phyloP scores from a whole-genome alignment of 176 grass and related monocot genomes.

The Avena eriantha region DNA sequence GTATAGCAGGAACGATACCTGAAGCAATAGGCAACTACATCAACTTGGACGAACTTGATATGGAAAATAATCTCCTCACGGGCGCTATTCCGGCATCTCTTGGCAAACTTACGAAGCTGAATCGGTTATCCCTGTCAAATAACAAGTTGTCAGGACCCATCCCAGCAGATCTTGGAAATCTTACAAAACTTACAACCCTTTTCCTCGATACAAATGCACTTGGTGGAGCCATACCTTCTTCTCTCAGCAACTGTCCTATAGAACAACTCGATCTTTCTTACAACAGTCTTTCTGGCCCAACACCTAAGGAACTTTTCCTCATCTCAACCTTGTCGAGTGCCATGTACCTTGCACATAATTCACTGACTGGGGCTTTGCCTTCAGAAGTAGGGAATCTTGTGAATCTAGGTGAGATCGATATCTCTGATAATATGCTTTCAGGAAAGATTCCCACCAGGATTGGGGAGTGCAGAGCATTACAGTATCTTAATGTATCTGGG shows the following conservation, averaged over 20 bases:
- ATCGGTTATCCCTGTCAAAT: neutral
- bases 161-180: conserved; percentile 26
- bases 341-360: conserved; percentile 50
- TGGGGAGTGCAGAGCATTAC: conserved; percentile 37
- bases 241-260: conserved; percentile 33
- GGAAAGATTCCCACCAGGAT: conserved; percentile 53
- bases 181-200: conserved; percentile 7
- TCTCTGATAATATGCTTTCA: conserved; percentile 56
- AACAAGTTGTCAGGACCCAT: conserved; percentile 39
- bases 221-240: conserved; percentile 31
- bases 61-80: neutral
- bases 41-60: conserved; percentile 24
- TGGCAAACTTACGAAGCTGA: conserved; percentile 7
- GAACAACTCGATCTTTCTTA: conserved; percentile 45
- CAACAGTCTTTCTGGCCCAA: conserved; percentile 47
- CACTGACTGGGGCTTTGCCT: conserved; percentile 48
- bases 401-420: conserved; percentile 32
- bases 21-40: conserved; percentile 7
- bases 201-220: neutral
- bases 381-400: conserved; percentile 40
- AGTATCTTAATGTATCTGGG: conserved; percentile 41
- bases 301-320: conserved; percentile 53
- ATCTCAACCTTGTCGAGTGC: conserved; percentile 31
- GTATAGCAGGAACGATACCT: conserved; percentile 31
- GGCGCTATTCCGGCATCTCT: conserved; percentile 23